Evolutionary conservation across 345 rosid genomes (phyloP).

Genomic region (Sisymbrium irio): DNA sequence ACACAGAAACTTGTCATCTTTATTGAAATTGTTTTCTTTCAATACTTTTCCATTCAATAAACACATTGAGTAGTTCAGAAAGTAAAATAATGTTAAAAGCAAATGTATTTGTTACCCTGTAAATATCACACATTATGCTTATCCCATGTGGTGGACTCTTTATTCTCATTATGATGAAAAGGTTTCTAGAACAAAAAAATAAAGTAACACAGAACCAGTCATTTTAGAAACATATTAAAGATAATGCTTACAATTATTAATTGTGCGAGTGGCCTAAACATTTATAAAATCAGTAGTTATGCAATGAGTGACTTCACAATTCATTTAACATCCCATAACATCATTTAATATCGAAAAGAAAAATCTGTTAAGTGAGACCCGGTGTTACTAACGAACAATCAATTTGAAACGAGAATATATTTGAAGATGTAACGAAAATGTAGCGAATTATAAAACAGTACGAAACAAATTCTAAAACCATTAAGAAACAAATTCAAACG

Average conservation of each 20-base stretch:
- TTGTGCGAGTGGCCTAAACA: neutral
- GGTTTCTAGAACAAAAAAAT: conserved; percentile 14
- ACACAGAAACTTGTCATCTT: too few relatives aligned
- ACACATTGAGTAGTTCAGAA: neutral
- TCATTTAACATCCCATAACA: neutral
- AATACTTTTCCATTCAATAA: neutral
- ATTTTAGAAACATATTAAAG: neutral
- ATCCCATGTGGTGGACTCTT: conserved; percentile 18
- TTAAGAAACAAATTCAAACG: neutral
- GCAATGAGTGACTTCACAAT: neutral
- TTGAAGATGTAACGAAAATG: too few relatives aligned
- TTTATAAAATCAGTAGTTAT: neutral
- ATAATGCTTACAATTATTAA: neutral
- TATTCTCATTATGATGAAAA: conserved; percentile 8
- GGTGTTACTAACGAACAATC: too few relatives aligned
- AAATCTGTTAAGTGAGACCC: neutral
- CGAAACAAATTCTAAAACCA: too few relatives aligned
- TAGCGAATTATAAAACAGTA: too few relatives aligned
- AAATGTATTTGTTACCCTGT: neutral
- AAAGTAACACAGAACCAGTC: neutral
- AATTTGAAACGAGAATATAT: too few relatives aligned
- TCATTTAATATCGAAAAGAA: neutral
- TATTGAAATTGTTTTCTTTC: too few relatives aligned
- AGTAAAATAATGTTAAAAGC: neutral
- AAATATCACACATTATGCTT: conserved; percentile 16